These are phyloP conservation scores for Erodium maritimum DNA, from an alignment of 345 rosid genomes.

Conservation along the genomic window DNA sequence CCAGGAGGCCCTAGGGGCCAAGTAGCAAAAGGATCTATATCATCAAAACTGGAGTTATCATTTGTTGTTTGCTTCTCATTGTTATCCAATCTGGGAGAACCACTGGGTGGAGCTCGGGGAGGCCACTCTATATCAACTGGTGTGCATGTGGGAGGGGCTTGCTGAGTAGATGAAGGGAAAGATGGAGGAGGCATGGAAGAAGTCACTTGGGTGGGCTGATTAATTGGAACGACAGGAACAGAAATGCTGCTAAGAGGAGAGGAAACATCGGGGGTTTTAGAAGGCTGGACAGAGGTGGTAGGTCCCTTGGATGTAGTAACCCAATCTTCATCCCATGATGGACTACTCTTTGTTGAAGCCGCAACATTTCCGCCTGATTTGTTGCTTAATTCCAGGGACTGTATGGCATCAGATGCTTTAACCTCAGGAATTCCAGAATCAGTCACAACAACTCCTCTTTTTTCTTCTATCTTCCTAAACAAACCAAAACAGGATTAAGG, in stretches of 20 bases:
- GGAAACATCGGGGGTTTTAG: conserved; percentile 1
- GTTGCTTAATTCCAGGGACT: conserved; percentile 33
- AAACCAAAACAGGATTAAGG: conserved; percentile 5
- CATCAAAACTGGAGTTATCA: conserved; percentile 39
- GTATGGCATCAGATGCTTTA: conserved; percentile 40
- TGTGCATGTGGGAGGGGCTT: conserved; percentile 42
- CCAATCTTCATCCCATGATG: conserved; percentile 93
- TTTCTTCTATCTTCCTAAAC: conserved; percentile 71
- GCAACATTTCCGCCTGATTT: conserved; percentile 37
- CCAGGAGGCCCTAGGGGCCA: conserved; percentile 66
- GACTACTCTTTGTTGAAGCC: conserved; percentile 27
- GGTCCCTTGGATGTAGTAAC: conserved; percentile 36
- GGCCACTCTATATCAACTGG: conserved; percentile 90
- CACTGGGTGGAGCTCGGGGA: conserved; percentile 41
- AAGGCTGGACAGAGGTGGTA: conserved; percentile 5
- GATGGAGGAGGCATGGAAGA: conserved; percentile 26
- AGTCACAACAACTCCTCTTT: conserved; percentile 58
- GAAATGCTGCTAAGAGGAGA: background rate
- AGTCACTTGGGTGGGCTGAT: conserved; percentile 26
- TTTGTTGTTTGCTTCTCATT: conserved; percentile 28
- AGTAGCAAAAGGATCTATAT: conserved; percentile 76
- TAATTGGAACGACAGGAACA: conserved; percentile 1
- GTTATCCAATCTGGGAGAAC: conserved; percentile 22
- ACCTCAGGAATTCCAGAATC: conserved; percentile 49
- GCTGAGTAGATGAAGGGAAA: conserved; percentile 28